A percentile compares a stretch with the other conserved stretches of the same genome.
Conservation (phyloP, 257 asterid genomes). For the Cordia subcordata region DNA sequence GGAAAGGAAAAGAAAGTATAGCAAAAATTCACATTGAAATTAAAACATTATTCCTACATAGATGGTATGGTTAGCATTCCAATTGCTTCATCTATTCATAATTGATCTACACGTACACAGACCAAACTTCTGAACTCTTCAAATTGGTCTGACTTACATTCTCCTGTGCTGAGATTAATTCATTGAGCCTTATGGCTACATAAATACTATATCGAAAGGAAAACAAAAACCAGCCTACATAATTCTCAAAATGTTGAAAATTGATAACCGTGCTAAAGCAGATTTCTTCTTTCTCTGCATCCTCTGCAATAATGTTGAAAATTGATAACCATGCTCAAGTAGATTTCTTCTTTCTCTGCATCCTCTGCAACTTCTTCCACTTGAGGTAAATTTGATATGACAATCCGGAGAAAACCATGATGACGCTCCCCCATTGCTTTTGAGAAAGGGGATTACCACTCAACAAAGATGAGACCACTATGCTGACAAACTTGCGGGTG, state of each 20-base stretch:
- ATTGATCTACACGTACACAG: background rate
- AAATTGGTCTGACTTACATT: constrained; percentile 11
- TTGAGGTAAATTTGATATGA: constrained; percentile 86
- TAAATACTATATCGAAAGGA: background rate
- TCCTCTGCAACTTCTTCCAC: constrained; percentile 68
- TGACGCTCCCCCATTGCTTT: constrained; percentile 86
- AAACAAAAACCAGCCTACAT: background rate
- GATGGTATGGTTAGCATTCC: background rate
- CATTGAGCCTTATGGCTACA: constrained; percentile 16
- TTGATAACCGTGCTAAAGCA: constrained; percentile 25
- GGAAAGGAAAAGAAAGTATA: background rate
- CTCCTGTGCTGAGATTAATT: constrained; percentile 15
- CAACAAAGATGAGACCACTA: constrained; percentile 78
- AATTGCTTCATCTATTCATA: background rate
- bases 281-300: constrained; percentile 69
- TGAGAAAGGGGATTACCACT: constrained; percentile 84
- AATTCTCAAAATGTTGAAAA: background rate
- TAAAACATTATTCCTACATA: constrained; percentile 1
- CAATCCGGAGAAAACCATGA: constrained; percentile 90
- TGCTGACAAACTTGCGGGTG: constrained; percentile 94
- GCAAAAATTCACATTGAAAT: background rate
- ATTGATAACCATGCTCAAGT: constrained; percentile 25
- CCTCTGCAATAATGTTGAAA: constrained; percentile 33
- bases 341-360: constrained; percentile 69
- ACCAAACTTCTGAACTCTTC: background rate